These are phyloP conservation scores for Nannochloropsis granulata DNA, from an alignment of 108 stramenopile species.

Conservation along the genomic window DNA sequence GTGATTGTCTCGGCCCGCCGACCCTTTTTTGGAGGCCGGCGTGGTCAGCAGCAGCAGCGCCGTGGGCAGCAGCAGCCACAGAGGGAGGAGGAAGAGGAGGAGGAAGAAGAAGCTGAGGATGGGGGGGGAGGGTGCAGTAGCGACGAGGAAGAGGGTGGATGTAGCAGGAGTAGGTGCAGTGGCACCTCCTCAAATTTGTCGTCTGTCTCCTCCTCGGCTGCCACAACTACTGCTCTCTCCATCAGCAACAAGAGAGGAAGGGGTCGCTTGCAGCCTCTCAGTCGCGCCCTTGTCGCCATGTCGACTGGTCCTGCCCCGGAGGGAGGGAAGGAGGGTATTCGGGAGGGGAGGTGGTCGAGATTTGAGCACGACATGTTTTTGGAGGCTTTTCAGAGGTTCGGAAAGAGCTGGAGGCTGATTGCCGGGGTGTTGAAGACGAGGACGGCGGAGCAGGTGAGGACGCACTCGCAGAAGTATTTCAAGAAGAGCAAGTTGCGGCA, in stretches of 20 bases:
- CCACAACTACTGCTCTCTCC: background rate
- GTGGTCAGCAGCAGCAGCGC: no score
- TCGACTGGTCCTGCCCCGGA: no score
- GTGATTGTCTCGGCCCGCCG: background rate
- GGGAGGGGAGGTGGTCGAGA: background rate
- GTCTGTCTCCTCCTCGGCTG: background rate
- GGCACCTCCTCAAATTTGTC: background rate
- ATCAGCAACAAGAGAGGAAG: no score
- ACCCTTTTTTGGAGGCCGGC: background rate
- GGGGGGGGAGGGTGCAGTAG: background rate
- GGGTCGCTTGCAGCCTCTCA: no score
- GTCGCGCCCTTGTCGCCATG: no score
- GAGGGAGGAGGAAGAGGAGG: background rate
- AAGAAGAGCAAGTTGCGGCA: background rate
- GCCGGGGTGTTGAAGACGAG: background rate
- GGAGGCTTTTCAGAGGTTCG: background rate
- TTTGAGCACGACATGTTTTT: background rate
- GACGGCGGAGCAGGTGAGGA: background rate
- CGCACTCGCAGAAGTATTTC: conserved; percentile 7
- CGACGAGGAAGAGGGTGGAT: background rate
- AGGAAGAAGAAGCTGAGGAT: background rate
- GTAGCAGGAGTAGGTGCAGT: background rate
- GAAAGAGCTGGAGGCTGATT: background rate
- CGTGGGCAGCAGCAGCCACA: no score
- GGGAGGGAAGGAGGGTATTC: background rate